Conservation (phyloP, 1,139 yeast species). For the Candida anutae region DNA sequence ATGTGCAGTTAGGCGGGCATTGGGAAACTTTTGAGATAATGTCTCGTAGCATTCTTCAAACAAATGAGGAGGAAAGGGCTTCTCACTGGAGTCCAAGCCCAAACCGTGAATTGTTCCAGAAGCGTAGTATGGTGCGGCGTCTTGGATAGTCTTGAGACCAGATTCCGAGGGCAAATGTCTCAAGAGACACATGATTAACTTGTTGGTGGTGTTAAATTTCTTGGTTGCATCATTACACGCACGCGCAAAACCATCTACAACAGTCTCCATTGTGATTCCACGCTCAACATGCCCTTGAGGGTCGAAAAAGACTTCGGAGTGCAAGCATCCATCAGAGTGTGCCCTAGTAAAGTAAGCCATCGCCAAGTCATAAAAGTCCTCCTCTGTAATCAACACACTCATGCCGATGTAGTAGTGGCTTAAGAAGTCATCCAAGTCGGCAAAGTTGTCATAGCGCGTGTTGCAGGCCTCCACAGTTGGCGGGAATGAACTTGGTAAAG, state of each 20-base stretch:
- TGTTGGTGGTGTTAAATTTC: conserved; percentile 55
- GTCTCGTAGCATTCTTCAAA: conserved; percentile 53
- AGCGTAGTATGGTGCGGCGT: conserved; percentile 43
- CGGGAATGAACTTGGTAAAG: conserved; percentile 57
- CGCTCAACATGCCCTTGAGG: conserved; percentile 79
- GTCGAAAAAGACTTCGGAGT: conserved; percentile 71
- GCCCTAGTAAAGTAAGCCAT: conserved; percentile 63
- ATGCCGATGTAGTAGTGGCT: conserved; percentile 75
- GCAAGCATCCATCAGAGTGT: conserved; percentile 50
- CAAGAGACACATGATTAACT: conserved; percentile 70
- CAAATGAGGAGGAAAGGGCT: conserved; percentile 63
- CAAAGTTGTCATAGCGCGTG: conserved; percentile 50
- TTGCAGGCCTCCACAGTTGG: conserved; percentile 43
- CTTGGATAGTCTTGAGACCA: conserved; percentile 49
- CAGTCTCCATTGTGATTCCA: conserved; percentile 49
- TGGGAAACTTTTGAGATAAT: conserved; percentile 38
- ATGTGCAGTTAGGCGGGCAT: conserved; percentile 65
- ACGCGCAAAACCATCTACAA: conserved; percentile 54
- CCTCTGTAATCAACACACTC: conserved; percentile 55
- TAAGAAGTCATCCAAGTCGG: conserved; percentile 67
- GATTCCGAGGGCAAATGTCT: conserved; percentile 60
- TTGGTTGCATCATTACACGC: conserved; percentile 54
- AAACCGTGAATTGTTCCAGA: conserved; percentile 58
- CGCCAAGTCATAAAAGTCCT: conserved; percentile 69
- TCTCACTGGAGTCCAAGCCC: conserved; percentile 72